Evolutionary conservation across 192 early-diverging fungal genomes (phyloP).

Genomic region (Spizellomyces punctatus): DNA sequence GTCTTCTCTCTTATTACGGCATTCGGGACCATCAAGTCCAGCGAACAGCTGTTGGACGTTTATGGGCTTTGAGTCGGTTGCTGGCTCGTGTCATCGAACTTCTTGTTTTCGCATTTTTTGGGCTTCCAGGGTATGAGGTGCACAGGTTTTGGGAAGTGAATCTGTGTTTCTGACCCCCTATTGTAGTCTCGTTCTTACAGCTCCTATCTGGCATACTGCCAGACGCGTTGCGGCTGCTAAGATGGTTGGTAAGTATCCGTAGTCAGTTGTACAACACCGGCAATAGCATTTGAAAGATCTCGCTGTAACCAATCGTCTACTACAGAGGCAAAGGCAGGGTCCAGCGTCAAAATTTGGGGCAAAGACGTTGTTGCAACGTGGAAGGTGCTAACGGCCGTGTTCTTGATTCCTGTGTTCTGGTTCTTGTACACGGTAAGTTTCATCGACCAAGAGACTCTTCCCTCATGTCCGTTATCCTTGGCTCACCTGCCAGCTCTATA

Average conservation of each 20-base stretch:
- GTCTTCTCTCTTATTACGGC: constrained; percentile 88
- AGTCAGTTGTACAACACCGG: neutral
- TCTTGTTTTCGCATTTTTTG: constrained; percentile 70
- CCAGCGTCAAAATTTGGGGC: constrained; percentile 92
- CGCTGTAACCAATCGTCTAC: neutral
- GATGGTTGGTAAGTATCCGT: constrained; percentile 13
- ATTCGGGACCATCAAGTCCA: constrained; percentile 96
- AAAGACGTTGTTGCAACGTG: constrained; percentile 95
- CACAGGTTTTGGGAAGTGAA: constrained; percentile 2
- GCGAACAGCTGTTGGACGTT: constrained; percentile 69
- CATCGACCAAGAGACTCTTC: neutral
- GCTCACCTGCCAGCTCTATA: neutral
- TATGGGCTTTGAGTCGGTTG: constrained; percentile 68
- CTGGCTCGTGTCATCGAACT: constrained; percentile 71
- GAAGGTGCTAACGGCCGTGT: constrained; percentile 67
- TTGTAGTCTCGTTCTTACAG: constrained; percentile 2
- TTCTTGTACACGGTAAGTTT: constrained; percentile 31
- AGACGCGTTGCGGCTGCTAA: constrained; percentile 4
- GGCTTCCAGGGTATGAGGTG: constrained; percentile 75
- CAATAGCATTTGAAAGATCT: constrained; percentile 2
- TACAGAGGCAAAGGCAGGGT: constrained; percentile 77
- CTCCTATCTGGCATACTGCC: constrained; percentile 3
- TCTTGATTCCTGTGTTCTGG: constrained; percentile 53
- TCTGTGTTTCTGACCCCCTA: neutral
- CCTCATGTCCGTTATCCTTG: constrained; percentile 24